Conservation (phyloP, 441 rosid species). For the Metrosideros polymorpha region DNA sequence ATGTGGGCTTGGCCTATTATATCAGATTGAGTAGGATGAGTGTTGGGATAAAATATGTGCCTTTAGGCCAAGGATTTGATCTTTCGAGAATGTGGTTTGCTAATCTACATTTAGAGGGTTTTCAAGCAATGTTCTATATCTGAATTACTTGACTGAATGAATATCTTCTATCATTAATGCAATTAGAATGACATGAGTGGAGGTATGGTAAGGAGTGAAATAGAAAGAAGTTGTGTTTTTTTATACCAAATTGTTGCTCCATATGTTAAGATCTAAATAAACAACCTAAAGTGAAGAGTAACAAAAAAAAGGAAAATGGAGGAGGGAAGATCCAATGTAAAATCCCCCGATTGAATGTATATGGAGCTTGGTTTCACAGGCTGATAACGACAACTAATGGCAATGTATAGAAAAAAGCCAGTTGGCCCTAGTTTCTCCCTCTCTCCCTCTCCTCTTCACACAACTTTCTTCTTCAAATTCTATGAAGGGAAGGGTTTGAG, state of each 20-base stretch:
- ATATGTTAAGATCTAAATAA: background rate
- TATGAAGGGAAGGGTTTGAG: too few relatives aligned
- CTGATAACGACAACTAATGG: too few relatives aligned
- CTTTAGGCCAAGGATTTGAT: background rate
- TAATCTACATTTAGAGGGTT: background rate
- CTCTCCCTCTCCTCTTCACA: too few relatives aligned
- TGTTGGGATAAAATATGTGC: background rate
- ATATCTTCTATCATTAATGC: background rate
- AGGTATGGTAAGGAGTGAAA: background rate
- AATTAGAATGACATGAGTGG: background rate
- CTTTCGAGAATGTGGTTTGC: background rate
- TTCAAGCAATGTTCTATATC: rapidly evolving
- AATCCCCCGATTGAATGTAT: background rate
- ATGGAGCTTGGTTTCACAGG: too few relatives aligned
- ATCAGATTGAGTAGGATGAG: background rate
- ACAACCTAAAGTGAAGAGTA: background rate
- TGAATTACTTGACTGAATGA: rapidly evolving
- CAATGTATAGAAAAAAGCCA: too few relatives aligned
- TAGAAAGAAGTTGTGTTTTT: background rate
- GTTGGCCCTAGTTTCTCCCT: too few relatives aligned
- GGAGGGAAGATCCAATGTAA: background rate
- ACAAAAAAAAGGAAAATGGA: background rate
- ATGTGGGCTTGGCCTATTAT: background rate
- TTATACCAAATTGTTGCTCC: background rate
- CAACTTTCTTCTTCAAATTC: too few relatives aligned